Conservation (phyloP, 352 stramenopile genomes). For the Globisporangium nodosum region DNA sequence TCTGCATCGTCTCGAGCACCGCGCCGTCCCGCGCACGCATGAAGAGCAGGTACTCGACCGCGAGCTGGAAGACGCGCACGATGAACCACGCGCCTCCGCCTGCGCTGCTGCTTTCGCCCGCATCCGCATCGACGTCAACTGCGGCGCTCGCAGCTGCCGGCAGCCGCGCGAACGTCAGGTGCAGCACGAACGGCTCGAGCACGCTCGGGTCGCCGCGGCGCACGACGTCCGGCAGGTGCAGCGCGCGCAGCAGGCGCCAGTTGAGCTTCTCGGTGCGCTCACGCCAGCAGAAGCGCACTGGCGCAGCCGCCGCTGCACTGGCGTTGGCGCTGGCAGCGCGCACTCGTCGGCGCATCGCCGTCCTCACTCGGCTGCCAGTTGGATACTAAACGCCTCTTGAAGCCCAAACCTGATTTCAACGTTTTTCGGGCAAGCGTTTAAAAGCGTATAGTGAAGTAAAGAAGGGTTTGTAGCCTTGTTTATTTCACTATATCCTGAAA, state of each 20-base stretch:
- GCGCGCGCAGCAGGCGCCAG: constrained; percentile 48
- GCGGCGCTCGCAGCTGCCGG: constrained; percentile 14
- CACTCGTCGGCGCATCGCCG: neutral
- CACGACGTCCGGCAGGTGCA: constrained; percentile 51
- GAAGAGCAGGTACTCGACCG: constrained; percentile 77
- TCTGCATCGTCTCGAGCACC: constrained; percentile 40
- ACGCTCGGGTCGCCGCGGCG: constrained; percentile 42
- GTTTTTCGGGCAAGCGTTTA: too few relatives aligned
- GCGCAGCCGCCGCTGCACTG: neutral
- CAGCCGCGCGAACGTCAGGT: constrained; percentile 67
- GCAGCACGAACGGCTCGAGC: constrained; percentile 64
- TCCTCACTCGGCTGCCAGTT: too few relatives aligned
- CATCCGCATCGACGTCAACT: neutral
- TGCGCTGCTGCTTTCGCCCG: neutral
- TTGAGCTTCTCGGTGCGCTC: constrained; percentile 71
- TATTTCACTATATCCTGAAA: neutral
- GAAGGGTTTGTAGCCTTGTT: too few relatives aligned
- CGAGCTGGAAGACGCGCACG: constrained; percentile 58
- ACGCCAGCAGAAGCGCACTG: constrained; percentile 63
- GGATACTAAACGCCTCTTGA: neutral
- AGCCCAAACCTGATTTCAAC: too few relatives aligned
- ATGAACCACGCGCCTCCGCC: constrained; percentile 46
- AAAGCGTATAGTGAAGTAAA: too few relatives aligned
- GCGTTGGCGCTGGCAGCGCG: neutral
- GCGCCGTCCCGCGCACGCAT: constrained; percentile 45